A percentile compares a stretch with the other conserved stretches of the same genome.
phyloP scores from a whole-genome alignment of 495 filamentous ascomycete species.

The Delitschia confertaspora region DNA sequence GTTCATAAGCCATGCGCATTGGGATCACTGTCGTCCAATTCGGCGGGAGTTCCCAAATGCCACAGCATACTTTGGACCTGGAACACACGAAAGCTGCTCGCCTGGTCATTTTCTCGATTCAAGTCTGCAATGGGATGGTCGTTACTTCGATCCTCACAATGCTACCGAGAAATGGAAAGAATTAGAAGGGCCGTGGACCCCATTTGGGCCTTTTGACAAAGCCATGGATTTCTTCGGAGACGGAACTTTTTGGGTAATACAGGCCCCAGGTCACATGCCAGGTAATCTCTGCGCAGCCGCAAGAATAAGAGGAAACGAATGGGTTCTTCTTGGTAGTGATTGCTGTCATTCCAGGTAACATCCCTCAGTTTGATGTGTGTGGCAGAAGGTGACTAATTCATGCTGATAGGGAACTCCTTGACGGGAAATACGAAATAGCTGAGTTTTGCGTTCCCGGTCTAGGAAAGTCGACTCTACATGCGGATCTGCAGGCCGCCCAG shows the following conservation, averaged over 20 bases:
- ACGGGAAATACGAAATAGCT: slow-evolving; percentile 20
- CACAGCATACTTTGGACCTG: slow-evolving; percentile 19
- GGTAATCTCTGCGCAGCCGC: slow-evolving; percentile 29
- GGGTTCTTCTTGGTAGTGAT: slow-evolving; percentile 22
- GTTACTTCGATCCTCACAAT: slow-evolving; percentile 22
- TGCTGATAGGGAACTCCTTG: slow-evolving; percentile 19
- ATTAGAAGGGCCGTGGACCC: slow-evolving; percentile 15
- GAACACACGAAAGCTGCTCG: slow-evolving; percentile 16
- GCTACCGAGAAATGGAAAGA: slow-evolving; percentile 21
- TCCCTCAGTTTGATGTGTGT: background rate
- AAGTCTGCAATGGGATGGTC: slow-evolving; percentile 21
- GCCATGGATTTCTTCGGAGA: slow-evolving; percentile 32
- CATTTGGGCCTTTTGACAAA: slow-evolving; percentile 31
- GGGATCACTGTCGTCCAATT: slow-evolving; percentile 25
- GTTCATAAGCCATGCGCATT: slow-evolving; percentile 19
- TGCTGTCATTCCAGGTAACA: slow-evolving; percentile 24
- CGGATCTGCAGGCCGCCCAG: slow-evolving; percentile 16
- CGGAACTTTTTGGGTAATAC: slow-evolving; percentile 33
- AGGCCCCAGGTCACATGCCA: slow-evolving; percentile 31
- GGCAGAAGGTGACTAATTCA: slow-evolving; percentile 1
- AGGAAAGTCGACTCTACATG: slow-evolving; percentile 16
- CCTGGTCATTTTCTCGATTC: slow-evolving; percentile 21
- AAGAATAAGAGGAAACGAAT: slow-evolving; percentile 8
- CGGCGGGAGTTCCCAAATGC: slow-evolving; percentile 23
- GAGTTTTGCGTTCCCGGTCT: slow-evolving; percentile 17